These are phyloP conservation scores for Elaeagnus macrophylla DNA, from an alignment of 306 rosid species.

Conservation along the genomic window DNA sequence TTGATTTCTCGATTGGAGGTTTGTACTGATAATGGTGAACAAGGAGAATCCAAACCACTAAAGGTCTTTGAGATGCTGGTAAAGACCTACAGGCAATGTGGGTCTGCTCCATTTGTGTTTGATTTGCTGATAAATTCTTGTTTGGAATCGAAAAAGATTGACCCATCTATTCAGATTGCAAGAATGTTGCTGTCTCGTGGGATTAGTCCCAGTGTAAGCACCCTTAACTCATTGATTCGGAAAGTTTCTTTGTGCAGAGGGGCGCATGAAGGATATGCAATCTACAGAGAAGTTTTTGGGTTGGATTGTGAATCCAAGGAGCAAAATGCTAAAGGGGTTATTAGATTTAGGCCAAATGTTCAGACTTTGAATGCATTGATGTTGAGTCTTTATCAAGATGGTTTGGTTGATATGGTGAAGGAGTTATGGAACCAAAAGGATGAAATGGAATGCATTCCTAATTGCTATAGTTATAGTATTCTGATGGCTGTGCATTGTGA, in stretches of 20 bases:
- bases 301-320: conserved; percentile 22
- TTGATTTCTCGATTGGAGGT: conserved; percentile 15
- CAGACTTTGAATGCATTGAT: conserved; percentile 56
- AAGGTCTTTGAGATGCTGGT: conserved; percentile 52
- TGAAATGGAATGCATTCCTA: conserved; percentile 32
- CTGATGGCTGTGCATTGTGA: conserved; percentile 62
- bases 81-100: conserved; percentile 46
- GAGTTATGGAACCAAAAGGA: conserved; percentile 55
- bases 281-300: conserved; percentile 51
- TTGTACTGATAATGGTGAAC: background rate
- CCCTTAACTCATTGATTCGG: conserved; percentile 58
- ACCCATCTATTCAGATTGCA: conserved; percentile 37
- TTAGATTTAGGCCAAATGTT: conserved; percentile 44
- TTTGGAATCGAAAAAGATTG: conserved; percentile 42
- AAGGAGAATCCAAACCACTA: conserved; percentile 24
- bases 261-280: conserved; percentile 34
- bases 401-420: conserved; percentile 35
- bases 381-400: conserved; percentile 53
- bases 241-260: conserved; percentile 36
- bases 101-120: conserved; percentile 73
- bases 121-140: conserved; percentile 60
- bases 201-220: conserved; percentile 44
- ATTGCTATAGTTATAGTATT: conserved; percentile 45
- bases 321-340: conserved; percentile 23
- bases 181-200: conserved; percentile 58